A percentile compares a stretch with the other conserved stretches of the same genome.
phyloP scores from a whole-genome alignment of 352 stramenopile genomes.

The Globisporangium alternatum region DNA sequence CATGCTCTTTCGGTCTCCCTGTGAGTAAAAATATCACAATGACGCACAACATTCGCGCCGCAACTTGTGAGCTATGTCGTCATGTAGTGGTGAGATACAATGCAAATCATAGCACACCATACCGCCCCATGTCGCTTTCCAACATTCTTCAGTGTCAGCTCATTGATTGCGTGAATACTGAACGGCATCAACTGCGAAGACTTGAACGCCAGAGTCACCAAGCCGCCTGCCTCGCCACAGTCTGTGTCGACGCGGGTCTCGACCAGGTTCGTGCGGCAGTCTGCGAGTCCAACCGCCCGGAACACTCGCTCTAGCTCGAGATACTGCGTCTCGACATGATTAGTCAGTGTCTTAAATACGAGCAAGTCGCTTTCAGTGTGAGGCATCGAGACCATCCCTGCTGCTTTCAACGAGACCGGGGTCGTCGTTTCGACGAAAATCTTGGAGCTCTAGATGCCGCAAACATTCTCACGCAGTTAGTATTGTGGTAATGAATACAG shows the following conservation, averaged over 20 bases:
- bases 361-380: not conserved
- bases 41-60: not conserved
- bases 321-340: slow-evolving; percentile 9
- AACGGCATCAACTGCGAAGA: slow-evolving; percentile 12
- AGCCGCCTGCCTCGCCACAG: not conserved
- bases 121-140: not conserved
- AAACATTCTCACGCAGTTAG: too few relatives aligned
- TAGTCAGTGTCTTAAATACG: not conserved
- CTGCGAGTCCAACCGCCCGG: not conserved
- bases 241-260: slow-evolving; percentile 3
- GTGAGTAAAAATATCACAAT: not conserved
- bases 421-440: not conserved
- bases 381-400: not conserved
- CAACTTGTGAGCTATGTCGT: not conserved
- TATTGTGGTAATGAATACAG: too few relatives aligned
- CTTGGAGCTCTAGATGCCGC: too few relatives aligned
- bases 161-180: slow-evolving; percentile 6
- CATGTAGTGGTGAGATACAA: not conserved
- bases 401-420: too few relatives aligned
- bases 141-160: not conserved
- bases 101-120: not conserved
- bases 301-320: slow-evolving; percentile 14
- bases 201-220: slow-evolving; percentile 12
- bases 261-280: not conserved
- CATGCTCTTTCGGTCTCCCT: not conserved